Base-by-base conservation (phyloP, 164 flowering plant genomes). In the Macadamia tetraphylla region DNA sequence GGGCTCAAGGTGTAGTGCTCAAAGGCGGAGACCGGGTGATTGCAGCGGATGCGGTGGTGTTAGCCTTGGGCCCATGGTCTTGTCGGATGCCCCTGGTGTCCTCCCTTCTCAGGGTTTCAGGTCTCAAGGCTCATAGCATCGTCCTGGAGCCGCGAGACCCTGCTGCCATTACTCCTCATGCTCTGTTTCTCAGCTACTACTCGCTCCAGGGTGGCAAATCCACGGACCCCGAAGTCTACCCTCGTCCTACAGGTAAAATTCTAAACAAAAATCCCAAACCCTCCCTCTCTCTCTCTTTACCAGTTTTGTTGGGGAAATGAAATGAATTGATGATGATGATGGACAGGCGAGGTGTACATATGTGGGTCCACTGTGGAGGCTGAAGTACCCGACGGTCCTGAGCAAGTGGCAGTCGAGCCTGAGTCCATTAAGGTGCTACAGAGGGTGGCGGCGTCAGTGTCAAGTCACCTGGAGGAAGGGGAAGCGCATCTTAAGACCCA, bases 11-110 rank as follows among this genome's bases (percentile, higher is more conserved):
- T 9, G 51, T 46, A 1, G 51, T 46, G 51, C 51, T 46, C 51
- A 46, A 46, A 9, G 51, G 13, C 51, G 74, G 63, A 23, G 85
- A 84, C 8, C 66, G 81, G 59, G 77, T 76, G 0, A 71, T 91
- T 42, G 84, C 72, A 12, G 78, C 88, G 8, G 94, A 90, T 58
- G 81, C 88, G 42, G 90, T 91, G 63, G 97, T 94, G 3, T 69
- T 94, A 78, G 88, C 98, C 0, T 76, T 94, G 13, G 98, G 98
- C 32, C 97, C 98, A 31, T 94, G 98, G 98, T 83, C 85, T 1
- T 72, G 81, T 18, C 82, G 81, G 70, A 72, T 91, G 12, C 76
- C 73, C 35, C 30, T 88, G 14, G 32, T 91, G 70, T 69, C 81
- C 0, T 81, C 86, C 2, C 53, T 88, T 32, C 88, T 94, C 68